These are phyloP conservation scores for Hortaea sp. DNA, from an alignment of 2,329 filamentous ascomycete genomes.

Conservation along the genomic window DNA sequence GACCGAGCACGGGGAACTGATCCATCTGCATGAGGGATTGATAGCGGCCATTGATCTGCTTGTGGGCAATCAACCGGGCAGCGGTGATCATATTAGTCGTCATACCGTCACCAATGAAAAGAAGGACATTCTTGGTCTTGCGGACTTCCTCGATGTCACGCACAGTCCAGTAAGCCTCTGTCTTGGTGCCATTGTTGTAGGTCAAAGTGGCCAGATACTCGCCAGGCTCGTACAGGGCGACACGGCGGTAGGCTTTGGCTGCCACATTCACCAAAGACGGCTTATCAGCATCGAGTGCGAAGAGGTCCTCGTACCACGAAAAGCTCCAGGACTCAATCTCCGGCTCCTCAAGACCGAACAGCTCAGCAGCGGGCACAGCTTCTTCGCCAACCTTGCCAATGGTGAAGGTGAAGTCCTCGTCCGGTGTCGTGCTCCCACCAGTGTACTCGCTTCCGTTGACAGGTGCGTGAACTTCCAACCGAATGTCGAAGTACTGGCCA, in stretches of 20 bases:
- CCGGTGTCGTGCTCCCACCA: constrained; percentile 43
- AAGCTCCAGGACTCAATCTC: constrained; percentile 73
- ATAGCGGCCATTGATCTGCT: constrained; percentile 76
- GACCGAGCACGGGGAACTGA: constrained; percentile 62
- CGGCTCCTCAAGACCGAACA: constrained; percentile 61
- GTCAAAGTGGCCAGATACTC: constrained; percentile 65
- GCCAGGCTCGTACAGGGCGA: constrained; percentile 69
- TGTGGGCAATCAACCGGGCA: constrained; percentile 70
- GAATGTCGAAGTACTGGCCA: constrained; percentile 75
- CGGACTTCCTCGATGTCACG: constrained; percentile 58
- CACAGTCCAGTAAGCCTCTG: constrained; percentile 67
- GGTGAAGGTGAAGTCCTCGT: constrained; percentile 65
- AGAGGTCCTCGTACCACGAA: constrained; percentile 70
- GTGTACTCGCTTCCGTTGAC: constrained; percentile 70
- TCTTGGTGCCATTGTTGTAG: constrained; percentile 57
- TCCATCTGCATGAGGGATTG: constrained; percentile 62
- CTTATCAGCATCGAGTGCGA: constrained; percentile 59
- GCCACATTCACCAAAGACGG: constrained; percentile 70
- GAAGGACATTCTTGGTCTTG: constrained; percentile 69
- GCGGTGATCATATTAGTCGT: constrained; percentile 54
- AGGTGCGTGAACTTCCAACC: constrained; percentile 56
- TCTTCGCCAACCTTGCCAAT: constrained; percentile 54
- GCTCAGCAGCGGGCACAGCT: constrained; percentile 49
- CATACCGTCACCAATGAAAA: constrained; percentile 68
- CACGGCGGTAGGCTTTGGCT: constrained; percentile 64